These are phyloP conservation scores for Sporothrix sp. DNA, from an alignment of 2,329 filamentous ascomycete genomes.

Conservation along the genomic window DNA sequence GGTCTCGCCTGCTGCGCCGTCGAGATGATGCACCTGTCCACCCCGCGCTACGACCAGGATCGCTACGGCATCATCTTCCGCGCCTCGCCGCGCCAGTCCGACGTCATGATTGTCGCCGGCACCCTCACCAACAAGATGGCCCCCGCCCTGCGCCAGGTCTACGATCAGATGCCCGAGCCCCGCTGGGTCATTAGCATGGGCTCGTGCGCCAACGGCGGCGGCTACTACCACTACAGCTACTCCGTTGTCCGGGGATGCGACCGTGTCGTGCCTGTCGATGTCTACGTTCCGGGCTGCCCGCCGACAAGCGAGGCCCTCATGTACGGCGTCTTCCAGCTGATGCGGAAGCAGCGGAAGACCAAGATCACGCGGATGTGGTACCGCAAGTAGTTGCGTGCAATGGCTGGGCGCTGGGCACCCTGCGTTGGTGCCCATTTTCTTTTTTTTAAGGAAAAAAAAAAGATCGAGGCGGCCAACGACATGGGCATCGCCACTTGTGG, in stretches of 20 bases:
- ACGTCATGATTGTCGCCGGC: slow-evolving; percentile 89
- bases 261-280: slow-evolving; percentile 56
- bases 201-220: slow-evolving; percentile 60
- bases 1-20: slow-evolving; percentile 81
- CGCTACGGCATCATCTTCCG: slow-evolving; percentile 84
- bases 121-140: slow-evolving; percentile 97
- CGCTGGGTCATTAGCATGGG: slow-evolving; percentile 71
- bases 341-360: slow-evolving; percentile 55
- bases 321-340: slow-evolving; percentile 54
- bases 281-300: slow-evolving; percentile 57
- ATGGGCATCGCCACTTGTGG: too few species aligned
- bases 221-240: slow-evolving; percentile 68
- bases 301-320: slow-evolving; percentile 39
- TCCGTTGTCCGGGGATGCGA: slow-evolving; percentile 56
- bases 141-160: slow-evolving; percentile 77
- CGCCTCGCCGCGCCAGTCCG: slow-evolving; percentile 75
- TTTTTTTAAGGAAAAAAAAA: too few species aligned
- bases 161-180: slow-evolving; percentile 92
- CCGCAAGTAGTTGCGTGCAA: slow-evolving; percentile 30
- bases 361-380: slow-evolving; percentile 42
- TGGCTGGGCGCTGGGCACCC: too few species aligned
- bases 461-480: too few species aligned
- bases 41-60: slow-evolving; percentile 82
- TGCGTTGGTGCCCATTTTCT: neutral
- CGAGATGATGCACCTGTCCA: slow-evolving; percentile 89